These are phyloP conservation scores for Xylariaceae sp. DNA, from an alignment of 2,329 filamentous ascomycete species.

Conservation along the genomic window DNA sequence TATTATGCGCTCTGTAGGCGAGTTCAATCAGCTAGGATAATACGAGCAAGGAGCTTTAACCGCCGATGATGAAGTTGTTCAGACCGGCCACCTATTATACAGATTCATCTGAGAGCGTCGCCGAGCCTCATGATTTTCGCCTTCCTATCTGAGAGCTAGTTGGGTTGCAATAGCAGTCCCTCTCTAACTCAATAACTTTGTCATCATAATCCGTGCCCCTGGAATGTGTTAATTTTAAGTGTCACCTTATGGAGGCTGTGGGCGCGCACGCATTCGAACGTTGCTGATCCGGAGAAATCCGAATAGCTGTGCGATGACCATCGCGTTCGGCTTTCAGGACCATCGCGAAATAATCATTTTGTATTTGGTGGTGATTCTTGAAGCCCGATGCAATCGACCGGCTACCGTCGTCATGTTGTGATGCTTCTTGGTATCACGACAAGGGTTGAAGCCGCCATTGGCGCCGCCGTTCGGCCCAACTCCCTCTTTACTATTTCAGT, in stretches of 20 bases:
- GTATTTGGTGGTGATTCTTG: neutral
- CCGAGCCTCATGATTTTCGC: slow-evolving; percentile 16
- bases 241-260: slow-evolving; percentile 3
- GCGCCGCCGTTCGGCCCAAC: neutral
- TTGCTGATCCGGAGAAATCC: slow-evolving; percentile 25
- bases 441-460: neutral
- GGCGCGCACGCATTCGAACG: slow-evolving; percentile 1
- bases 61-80: neutral
- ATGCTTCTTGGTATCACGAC: slow-evolving; percentile 2
- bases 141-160: slow-evolving; percentile 25
- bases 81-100: neutral
- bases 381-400: neutral
- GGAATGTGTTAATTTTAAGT: neutral
- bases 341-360: neutral
- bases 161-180: neutral
- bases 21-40: neutral
- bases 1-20: neutral
- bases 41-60: neutral
- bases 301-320: slow-evolving; percentile 16
- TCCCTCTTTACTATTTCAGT: slow-evolving; percentile 6
- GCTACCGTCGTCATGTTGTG: slow-evolving; percentile 1
- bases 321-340: neutral
- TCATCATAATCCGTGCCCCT: neutral
- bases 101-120: neutral
- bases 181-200: neutral